Conservation (phyloP, 768 basidiomycete genomes). For the Floccularia luteovirens region DNA sequence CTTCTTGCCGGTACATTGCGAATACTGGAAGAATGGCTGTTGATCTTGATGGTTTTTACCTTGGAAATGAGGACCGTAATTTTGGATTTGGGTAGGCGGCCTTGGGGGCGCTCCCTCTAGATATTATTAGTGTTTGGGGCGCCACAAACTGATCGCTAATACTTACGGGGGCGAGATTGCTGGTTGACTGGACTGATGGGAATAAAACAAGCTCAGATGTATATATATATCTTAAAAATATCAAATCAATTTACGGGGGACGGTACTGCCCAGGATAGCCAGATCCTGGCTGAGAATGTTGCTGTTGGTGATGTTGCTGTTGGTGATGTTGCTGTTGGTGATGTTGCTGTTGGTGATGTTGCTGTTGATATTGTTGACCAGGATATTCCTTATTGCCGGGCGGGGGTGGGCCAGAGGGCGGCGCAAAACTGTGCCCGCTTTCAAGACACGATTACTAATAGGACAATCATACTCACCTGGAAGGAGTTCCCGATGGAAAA, state of each 20-base stretch:
- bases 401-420: conserved; percentile 10
- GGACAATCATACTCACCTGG: conserved; percentile 10
- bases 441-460: too few species aligned
- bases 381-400: conserved; percentile 7
- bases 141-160: neutral
- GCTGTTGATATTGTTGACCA: conserved; percentile 10
- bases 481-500: conserved; percentile 8
- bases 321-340: conserved; percentile 10
- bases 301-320: conserved; percentile 10
- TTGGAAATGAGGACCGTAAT: conserved; percentile 55
- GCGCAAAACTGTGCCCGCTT: conserved; percentile 8
- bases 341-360: conserved; percentile 9
- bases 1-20: conserved; percentile 80
- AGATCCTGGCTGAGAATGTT: conserved; percentile 10
- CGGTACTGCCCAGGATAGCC: conserved; percentile 14
- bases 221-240: neutral
- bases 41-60: conserved; percentile 32
- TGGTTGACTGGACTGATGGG: conserved; percentile 11
- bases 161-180: conserved; percentile 13
- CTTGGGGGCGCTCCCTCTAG: conserved; percentile 34
- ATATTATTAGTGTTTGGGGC: neutral
- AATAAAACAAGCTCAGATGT: neutral
- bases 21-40: conserved; percentile 77
- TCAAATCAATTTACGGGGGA: neutral
- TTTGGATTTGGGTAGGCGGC: conserved; percentile 51